phyloP scores from a whole-genome alignment of 495 filamentous ascomycete genomes.

The Penicillium angulare region DNA sequence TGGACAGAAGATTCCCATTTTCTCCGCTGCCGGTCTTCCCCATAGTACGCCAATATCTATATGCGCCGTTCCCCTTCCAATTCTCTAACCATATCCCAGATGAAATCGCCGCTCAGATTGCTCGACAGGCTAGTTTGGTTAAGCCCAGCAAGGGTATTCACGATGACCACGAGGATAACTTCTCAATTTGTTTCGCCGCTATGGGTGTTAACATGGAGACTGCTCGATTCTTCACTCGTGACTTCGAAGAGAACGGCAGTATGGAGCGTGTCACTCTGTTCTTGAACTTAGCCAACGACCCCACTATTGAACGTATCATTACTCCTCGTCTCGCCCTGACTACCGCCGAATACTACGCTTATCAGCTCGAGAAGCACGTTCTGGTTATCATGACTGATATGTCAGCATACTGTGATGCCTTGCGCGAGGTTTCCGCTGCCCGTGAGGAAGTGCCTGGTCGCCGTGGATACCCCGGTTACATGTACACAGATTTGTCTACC shows the following conservation, averaged over 20 bases:
- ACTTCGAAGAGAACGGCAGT: constrained; percentile 99
- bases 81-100: constrained; percentile 35
- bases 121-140: constrained; percentile 91
- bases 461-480: constrained; percentile 99
- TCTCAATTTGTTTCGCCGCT: constrained; percentile 97
- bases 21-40: constrained; percentile 96
- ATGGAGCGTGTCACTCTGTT: constrained; percentile 97
- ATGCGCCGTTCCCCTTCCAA: no score
- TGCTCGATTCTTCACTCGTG: constrained; percentile 94
- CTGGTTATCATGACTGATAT: constrained; percentile 98
- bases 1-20: constrained; percentile 99
- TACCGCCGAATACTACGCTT: constrained; percentile 99
- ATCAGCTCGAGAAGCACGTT: constrained; percentile 99
- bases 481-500: constrained; percentile 99
- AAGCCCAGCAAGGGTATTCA: constrained; percentile 93
- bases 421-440: constrained; percentile 96
- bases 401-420: constrained; percentile 96
- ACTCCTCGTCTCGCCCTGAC: constrained; percentile 97
- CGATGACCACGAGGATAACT: constrained; percentile 97
- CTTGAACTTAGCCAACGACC: constrained; percentile 98
- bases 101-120: constrained; percentile 98
- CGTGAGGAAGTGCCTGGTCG: constrained; percentile 99
- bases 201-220: constrained; percentile 99
- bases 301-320: constrained; percentile 99
- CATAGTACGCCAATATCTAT: constrained; percentile 52